Evolutionary conservation across 768 basidiomycete species (phyloP).

Genomic region (Termitomyces heimii): DNA sequence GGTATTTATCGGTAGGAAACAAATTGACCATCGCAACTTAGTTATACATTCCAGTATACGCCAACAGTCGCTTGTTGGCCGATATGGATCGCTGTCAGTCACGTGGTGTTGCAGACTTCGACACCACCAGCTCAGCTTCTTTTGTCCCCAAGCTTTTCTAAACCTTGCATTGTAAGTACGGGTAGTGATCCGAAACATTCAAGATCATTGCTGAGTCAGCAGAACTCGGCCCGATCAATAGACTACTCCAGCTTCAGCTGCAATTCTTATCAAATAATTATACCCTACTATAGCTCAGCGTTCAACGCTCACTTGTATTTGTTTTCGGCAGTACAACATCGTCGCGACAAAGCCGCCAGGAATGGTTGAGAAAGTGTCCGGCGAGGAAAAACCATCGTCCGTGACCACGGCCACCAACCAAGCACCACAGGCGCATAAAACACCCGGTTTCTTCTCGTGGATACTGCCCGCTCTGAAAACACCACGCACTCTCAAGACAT

Average conservation of each 20-base stretch:
- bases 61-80: too few species aligned
- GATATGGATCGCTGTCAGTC: too few species aligned
- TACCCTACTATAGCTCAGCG: too few species aligned
- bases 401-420: background rate
- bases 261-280: background rate
- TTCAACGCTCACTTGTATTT: background rate
- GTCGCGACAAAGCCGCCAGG: background rate
- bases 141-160: too few species aligned
- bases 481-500: conserved; percentile 32
- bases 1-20: too few species aligned
- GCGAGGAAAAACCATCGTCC: conserved; percentile 1
- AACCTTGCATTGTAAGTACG: background rate
- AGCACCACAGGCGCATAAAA: background rate
- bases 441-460: conserved; percentile 24
- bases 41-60: too few species aligned
- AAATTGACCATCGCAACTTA: too few species aligned
- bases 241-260: background rate
- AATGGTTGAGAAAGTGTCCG: conserved; percentile 7
- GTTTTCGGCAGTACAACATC: background rate
- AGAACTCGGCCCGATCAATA: background rate
- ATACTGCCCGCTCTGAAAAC: conserved; percentile 25
- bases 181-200: background rate
- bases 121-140: too few species aligned
- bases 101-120: too few species aligned
- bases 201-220: background rate